phyloP scores from a whole-genome alignment of 2,329 filamentous ascomycete genomes.

The Colletotrichum truncatum region DNA sequence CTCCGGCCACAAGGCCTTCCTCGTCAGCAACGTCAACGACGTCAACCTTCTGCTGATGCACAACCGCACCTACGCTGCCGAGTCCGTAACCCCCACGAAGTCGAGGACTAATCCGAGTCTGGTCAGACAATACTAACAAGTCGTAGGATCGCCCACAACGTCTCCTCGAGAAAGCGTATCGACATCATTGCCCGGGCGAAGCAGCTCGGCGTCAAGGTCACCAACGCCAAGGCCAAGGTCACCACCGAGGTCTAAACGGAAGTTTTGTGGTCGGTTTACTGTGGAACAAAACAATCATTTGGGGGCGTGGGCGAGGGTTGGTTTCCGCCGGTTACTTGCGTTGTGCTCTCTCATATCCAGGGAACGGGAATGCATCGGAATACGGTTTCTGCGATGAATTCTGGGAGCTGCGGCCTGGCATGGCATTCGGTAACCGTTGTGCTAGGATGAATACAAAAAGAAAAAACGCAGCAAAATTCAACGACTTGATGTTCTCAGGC shows the following conservation, averaged over 20 bases:
- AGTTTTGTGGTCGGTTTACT: background rate
- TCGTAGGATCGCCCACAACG: slow-evolving; percentile 93
- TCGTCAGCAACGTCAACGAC: slow-evolving; percentile 96
- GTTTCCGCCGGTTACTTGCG: slow-evolving; percentile 28
- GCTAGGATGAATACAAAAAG: slow-evolving; percentile 31
- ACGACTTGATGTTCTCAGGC: slow-evolving; percentile 25
- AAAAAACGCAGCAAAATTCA: slow-evolving; percentile 30
- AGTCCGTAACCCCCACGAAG: slow-evolving; percentile 78
- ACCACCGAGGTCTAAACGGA: slow-evolving; percentile 84
- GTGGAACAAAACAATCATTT: slow-evolving; percentile 11
- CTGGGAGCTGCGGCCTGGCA: slow-evolving; percentile 27
- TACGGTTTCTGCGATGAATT: slow-evolving; percentile 32
- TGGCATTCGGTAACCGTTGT: slow-evolving; percentile 31
- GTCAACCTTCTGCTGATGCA: slow-evolving; percentile 99
- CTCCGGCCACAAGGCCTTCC: slow-evolving; percentile 99
- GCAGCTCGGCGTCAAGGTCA: slow-evolving; percentile 99
- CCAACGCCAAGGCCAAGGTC: slow-evolving; percentile 98
- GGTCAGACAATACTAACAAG: slow-evolving; percentile 32
- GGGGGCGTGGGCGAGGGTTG: slow-evolving; percentile 11
- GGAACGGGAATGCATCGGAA: slow-evolving; percentile 31
- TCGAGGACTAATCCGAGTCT: background rate
- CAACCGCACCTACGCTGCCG: slow-evolving; percentile 98
- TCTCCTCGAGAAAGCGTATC: slow-evolving; percentile 98
- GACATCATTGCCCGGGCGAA: slow-evolving; percentile 98
- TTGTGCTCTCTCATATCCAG: slow-evolving; percentile 31